phyloP scores from a whole-genome alignment of 1,284 basidiomycete species.

The Coriolopsis trogii region DNA sequence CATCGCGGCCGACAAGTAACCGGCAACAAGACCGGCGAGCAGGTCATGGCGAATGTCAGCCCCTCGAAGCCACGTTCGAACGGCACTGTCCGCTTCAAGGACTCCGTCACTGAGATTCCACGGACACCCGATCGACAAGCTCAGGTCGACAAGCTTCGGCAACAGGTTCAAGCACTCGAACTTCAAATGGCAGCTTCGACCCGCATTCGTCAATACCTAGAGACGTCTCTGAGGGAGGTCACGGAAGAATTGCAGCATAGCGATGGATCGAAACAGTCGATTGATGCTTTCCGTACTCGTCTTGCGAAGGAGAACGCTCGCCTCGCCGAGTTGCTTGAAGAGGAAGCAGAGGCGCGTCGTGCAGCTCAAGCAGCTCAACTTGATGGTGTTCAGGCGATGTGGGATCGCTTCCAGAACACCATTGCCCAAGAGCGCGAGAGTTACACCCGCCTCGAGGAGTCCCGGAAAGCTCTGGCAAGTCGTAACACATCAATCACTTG shows the following conservation, averaged over 20 bases:
- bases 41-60: slow-evolving; percentile 43
- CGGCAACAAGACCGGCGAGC: slow-evolving; percentile 30
- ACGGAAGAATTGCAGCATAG: slow-evolving; percentile 65
- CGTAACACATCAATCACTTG: not conserved
- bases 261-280: slow-evolving; percentile 66
- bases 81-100: slow-evolving; percentile 39
- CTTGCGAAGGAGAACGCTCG: slow-evolving; percentile 62
- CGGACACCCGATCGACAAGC: slow-evolving; percentile 51
- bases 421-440: slow-evolving; percentile 63
- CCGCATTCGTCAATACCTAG: slow-evolving; percentile 68
- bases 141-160: slow-evolving; percentile 54
- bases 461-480: slow-evolving; percentile 70
- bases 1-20: slow-evolving; percentile 25
- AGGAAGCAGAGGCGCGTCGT: slow-evolving; percentile 67
- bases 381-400: slow-evolving; percentile 69
- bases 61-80: slow-evolving; percentile 48
- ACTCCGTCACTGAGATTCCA: slow-evolving; percentile 40
- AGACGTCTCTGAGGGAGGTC: slow-evolving; percentile 63
- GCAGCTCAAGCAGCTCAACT: slow-evolving; percentile 62
- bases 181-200: slow-evolving; percentile 71
- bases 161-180: slow-evolving; percentile 70
- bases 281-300: slow-evolving; percentile 59
- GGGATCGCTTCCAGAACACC: slow-evolving; percentile 68
- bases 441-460: slow-evolving; percentile 67
- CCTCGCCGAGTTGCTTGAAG: slow-evolving; percentile 57